Evolutionary conservation across 208 protist genomes (phyloP).

Genomic region (Trypanosomatidae sp.): DNA sequence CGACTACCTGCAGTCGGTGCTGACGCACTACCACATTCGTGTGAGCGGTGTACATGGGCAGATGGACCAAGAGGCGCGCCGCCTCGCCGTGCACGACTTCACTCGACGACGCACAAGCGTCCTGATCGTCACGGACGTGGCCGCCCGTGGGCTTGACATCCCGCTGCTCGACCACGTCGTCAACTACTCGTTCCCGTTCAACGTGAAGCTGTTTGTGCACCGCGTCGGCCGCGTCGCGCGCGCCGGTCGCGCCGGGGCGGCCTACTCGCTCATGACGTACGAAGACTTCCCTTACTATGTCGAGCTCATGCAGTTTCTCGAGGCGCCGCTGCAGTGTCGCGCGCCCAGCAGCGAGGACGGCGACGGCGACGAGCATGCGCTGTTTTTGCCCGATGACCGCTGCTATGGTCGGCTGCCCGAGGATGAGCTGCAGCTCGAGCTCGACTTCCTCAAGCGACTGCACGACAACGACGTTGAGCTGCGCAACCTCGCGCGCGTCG

Average conservation of each 20-base stretch:
- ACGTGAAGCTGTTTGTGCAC: slow-evolving; percentile 96
- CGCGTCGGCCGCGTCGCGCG: slow-evolving; percentile 98
- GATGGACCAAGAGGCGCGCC: slow-evolving; percentile 96
- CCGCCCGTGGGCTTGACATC: slow-evolving; percentile 98
- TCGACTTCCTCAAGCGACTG: slow-evolving; percentile 66
- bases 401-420: slow-evolving; percentile 82
- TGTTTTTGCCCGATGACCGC: slow-evolving; percentile 75
- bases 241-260: slow-evolving; percentile 92
- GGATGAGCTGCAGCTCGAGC: slow-evolving; percentile 76
- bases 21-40: slow-evolving; percentile 63
- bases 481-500: slow-evolving; percentile 63
- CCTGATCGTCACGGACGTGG: slow-evolving; percentile 99
- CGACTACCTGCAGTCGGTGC: slow-evolving; percentile 92
- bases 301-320: slow-evolving; percentile 81
- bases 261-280: slow-evolving; percentile 91
- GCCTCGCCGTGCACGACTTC: slow-evolving; percentile 93
- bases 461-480: slow-evolving; percentile 58
- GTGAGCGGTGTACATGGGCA: slow-evolving; percentile 90
- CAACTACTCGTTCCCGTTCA: slow-evolving; percentile 98
- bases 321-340: slow-evolving; percentile 48
- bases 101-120: slow-evolving; percentile 69
- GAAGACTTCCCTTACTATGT: slow-evolving; percentile 94
- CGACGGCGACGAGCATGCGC: slow-evolving; percentile 2
- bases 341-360: background rate
- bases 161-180: slow-evolving; percentile 98